Evolutionary conservation across 2,329 filamentous ascomycete genomes (phyloP).

Genomic region (Exophiala viscosa): DNA sequence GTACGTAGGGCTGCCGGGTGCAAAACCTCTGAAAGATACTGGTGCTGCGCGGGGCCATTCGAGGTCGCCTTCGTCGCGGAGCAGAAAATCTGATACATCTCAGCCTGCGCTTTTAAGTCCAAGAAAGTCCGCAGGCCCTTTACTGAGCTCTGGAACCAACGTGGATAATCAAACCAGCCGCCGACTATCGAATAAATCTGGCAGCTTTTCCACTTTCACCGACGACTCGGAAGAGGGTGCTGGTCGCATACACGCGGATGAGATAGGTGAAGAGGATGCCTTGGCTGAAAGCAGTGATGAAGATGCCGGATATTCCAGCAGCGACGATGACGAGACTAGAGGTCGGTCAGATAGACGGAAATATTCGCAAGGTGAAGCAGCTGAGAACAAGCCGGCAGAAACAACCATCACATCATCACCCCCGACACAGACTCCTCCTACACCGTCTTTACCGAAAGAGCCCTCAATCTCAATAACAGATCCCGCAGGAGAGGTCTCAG

Average conservation of each 20-base stretch:
- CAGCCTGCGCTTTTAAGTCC: slow-evolving; percentile 14
- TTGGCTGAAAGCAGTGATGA: slow-evolving; percentile 40
- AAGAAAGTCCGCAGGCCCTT: slow-evolving; percentile 1
- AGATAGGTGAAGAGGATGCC: slow-evolving; percentile 61
- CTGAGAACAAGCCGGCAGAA: background rate
- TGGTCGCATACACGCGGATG: slow-evolving; percentile 59
- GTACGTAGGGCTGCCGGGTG: slow-evolving; percentile 23
- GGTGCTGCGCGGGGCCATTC: slow-evolving; percentile 39
- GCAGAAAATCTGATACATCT: slow-evolving; percentile 5
- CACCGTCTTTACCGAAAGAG: slow-evolving; percentile 29
- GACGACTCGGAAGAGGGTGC: slow-evolving; percentile 46
- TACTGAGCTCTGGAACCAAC: slow-evolving; percentile 12
- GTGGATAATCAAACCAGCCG: slow-evolving; percentile 18
- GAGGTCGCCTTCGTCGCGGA: slow-evolving; percentile 36
- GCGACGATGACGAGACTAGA: slow-evolving; percentile 35
- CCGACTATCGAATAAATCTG: slow-evolving; percentile 30
- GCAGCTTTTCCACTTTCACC: slow-evolving; percentile 31
- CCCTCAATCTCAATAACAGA: slow-evolving; percentile 30
- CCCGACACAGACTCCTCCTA: slow-evolving; percentile 11
- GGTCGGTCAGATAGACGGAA: slow-evolving; percentile 34
- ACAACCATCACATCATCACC: no score
- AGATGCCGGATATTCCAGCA: slow-evolving; percentile 28
- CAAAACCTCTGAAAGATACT: slow-evolving; percentile 27
- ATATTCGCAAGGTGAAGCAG: slow-evolving; percentile 38
- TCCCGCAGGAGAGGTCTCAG: slow-evolving; percentile 36